phyloP scores from a whole-genome alignment of 768 basidiomycete species.

The Agaricus blazei region DNA sequence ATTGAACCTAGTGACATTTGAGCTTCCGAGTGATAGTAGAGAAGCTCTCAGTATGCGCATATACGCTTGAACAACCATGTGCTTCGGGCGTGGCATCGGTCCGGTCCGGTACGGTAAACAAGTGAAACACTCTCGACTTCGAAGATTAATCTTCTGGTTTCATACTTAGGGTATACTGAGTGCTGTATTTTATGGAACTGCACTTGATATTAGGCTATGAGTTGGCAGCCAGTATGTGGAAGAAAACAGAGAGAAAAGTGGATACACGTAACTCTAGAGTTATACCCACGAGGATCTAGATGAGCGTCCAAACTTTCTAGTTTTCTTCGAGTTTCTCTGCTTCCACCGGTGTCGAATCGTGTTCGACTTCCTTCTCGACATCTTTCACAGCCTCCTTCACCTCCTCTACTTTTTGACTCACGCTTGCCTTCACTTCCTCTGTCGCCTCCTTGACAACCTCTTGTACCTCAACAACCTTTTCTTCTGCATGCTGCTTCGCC shows the following conservation, averaged over 20 bases:
- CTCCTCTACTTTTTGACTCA: slow-evolving; percentile 12
- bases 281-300: neutral
- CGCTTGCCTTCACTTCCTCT: slow-evolving; percentile 5
- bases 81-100: too few species aligned
- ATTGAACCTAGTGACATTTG: too few species aligned
- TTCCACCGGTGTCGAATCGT: slow-evolving; percentile 16
- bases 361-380: neutral
- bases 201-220: neutral
- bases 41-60: too few species aligned
- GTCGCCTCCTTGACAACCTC: slow-evolving; percentile 21
- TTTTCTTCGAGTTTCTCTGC: slow-evolving; percentile 18
- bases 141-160: too few species aligned
- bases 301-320: slow-evolving; percentile 3
- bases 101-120: neutral
- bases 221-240: neutral
- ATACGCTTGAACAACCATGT: too few species aligned
- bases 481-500: slow-evolving; percentile 15
- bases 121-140: neutral
- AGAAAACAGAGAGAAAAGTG: neutral
- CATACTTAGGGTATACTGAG: neutral
- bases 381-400: slow-evolving; percentile 11
- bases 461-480: slow-evolving; percentile 18
- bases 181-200: neutral
- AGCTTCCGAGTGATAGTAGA: too few species aligned
- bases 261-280: neutral